These are phyloP conservation scores for Cyclotella atomus DNA, from an alignment of 108 stramenopile genomes.

Conservation along the genomic window DNA sequence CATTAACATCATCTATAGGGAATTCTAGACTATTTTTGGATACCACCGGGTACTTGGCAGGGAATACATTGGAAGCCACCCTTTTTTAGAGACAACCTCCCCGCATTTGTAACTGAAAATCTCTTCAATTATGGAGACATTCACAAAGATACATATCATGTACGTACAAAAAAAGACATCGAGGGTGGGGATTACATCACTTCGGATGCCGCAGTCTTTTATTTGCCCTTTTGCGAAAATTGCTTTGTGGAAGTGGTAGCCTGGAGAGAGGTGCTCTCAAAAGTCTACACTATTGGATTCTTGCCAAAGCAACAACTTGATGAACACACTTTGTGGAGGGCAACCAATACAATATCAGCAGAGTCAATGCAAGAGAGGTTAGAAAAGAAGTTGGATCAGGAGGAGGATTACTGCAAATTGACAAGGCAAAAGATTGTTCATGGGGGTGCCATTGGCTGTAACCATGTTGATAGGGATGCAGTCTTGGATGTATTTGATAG, in stretches of 20 bases:
- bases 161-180: conserved; percentile 7
- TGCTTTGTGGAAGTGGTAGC: conserved; percentile 69
- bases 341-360: conserved; percentile 72
- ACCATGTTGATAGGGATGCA: conserved; percentile 56
- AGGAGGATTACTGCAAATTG: conserved; percentile 83
- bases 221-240: conserved; percentile 81
- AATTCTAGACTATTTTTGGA: conserved; percentile 86
- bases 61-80: conserved; percentile 63
- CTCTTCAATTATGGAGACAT: conserved; percentile 59
- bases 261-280: conserved; percentile 39
- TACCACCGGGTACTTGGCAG: conserved; percentile 65
- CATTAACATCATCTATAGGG: conserved; percentile 38
- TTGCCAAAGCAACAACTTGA: conserved; percentile 59
- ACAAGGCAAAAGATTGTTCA: conserved; percentile 56
- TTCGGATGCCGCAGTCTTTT: conserved; percentile 59
- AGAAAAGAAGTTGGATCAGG: conserved; percentile 72
- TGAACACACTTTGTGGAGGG: conserved; percentile 75
- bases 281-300: conserved; percentile 76
- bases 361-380: conserved; percentile 67
- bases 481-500: conserved; percentile 53
- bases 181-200: conserved; percentile 16
- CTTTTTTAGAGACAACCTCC: conserved; percentile 72
- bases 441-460: conserved; percentile 50
- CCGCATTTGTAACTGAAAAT: conserved; percentile 52
- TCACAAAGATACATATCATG: conserved; percentile 29